A percentile compares a stretch with the other conserved stretches of the same genome.
Conservation (phyloP, 139 green algal genomes). For the Chlorella sp. region DNA sequence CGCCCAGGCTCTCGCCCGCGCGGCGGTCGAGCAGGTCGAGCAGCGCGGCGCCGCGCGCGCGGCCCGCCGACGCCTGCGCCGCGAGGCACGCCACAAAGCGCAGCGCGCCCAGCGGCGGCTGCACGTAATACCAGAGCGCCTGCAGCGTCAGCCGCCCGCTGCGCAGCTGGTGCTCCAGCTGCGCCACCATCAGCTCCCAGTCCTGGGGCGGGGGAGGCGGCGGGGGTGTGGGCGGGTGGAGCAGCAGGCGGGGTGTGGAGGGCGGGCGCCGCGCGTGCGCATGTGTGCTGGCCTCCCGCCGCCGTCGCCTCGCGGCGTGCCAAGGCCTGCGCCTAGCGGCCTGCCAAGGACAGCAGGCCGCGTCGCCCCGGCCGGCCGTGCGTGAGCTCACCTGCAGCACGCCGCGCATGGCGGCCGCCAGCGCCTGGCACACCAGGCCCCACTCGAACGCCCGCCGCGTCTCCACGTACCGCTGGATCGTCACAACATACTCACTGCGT, state of each 20-base stretch:
- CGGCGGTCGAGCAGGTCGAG: slow-evolving; percentile 73
- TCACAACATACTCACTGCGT: slow-evolving; percentile 70
- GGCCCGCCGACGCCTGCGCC: slow-evolving; percentile 40
- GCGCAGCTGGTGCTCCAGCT: slow-evolving; percentile 84
- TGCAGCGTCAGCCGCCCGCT: slow-evolving; percentile 68
- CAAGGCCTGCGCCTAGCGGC: too few species aligned
- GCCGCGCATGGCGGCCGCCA: slow-evolving; percentile 70
- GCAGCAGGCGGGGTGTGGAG: too few species aligned
- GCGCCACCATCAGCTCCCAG: slow-evolving; percentile 83
- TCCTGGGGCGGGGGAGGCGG: too few species aligned
- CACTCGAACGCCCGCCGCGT: slow-evolving; percentile 56
- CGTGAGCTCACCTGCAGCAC: slow-evolving; percentile 55
- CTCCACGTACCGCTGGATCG: slow-evolving; percentile 82
- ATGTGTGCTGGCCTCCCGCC: too few species aligned
- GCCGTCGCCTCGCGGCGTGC: too few species aligned
- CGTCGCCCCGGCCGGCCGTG: too few species aligned
- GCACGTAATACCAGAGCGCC: slow-evolving; percentile 77
- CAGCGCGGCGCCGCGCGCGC: slow-evolving; percentile 52
- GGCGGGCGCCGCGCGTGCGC: too few species aligned
- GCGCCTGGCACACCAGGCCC: slow-evolving; percentile 73
- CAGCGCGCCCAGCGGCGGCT: slow-evolving; percentile 66
- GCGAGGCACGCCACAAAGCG: slow-evolving; percentile 70
- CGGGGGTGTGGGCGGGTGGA: too few species aligned
- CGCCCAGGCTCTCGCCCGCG: slow-evolving; percentile 46
- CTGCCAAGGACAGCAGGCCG: too few species aligned